Base-by-base conservation (phyloP, 345 rosid species). In the Gossypium rotundifolium region DNA sequence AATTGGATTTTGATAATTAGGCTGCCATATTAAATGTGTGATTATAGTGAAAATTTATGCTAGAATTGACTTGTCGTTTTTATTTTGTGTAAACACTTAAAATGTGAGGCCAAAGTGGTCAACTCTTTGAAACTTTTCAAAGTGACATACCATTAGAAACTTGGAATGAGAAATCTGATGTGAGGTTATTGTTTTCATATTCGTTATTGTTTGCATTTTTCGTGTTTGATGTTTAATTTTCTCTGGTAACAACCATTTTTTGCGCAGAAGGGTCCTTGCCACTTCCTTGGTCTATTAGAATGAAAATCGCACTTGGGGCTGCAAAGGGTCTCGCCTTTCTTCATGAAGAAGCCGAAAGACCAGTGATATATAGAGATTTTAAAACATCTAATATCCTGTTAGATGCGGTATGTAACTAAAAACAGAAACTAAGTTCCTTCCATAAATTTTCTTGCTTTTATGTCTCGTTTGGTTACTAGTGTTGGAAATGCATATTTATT, bases 311-410 rank as follows among this genome's bases (percentile, higher is more conserved):
- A 20, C 81, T 88, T 64, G 94, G 92, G 78, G 97, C 97, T 77
- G 94, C 97, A 11, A 89, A 85, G 76, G 97, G 97, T 72, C 92
- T 91, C 3, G 80, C 94, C 70, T 91, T 91, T 80, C 97, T 91
- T 79, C 97, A 91, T 0, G 92, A 89, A 70, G 97, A 91, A 83
- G 97, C 93, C 49, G 92, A 89, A 80, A 88, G 84, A 81, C 88
- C 92, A 1, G 92, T 91, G 73, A 91, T 91, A 77, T 91, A 91
- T 79, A 94, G 97, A 4, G 97, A 91, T 82, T 91, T 91, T 64
- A 91, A 91, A 78, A 91, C 97, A 14, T 89, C 97, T 23, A 91
- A 91, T 81, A 91, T 91, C 60, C 77, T 91, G 72, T 79, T 91
- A 70, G 97, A 91, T 55, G 90, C 91, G 57, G 96, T 91, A 84